These are phyloP conservation scores for Cucurbita moschata DNA, from an alignment of 306 rosid genomes.

Conservation along the genomic window DNA sequence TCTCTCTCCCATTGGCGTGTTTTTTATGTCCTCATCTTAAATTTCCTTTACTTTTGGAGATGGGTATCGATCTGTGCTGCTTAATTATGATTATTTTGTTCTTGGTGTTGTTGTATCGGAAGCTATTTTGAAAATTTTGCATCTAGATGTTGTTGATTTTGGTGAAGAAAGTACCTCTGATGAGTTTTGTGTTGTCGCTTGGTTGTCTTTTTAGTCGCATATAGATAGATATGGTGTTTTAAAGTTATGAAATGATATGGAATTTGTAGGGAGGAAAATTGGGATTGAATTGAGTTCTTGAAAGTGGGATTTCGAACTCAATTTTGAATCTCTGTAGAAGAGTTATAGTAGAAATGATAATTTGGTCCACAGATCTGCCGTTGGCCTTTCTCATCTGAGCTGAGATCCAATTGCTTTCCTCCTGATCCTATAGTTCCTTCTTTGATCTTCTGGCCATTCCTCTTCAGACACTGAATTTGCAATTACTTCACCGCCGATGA, in stretches of 20 bases:
- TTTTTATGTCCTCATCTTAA: neutral
- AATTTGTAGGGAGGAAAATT: neutral
- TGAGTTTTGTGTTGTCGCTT: neutral
- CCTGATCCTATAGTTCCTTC: neutral
- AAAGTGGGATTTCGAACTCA: neutral
- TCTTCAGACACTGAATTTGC: neutral
- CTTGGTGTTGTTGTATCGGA: neutral
- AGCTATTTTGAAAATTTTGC: neutral
- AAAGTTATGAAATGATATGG: neutral
- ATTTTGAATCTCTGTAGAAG: neutral
- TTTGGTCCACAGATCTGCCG: neutral
- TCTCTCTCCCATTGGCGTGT: neutral
- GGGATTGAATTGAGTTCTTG: neutral
- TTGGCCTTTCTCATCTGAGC: neutral
- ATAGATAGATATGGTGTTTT: neutral
- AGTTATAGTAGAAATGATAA: neutral
- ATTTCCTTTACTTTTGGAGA: neutral
- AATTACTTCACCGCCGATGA: neutral
- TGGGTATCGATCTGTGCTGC: neutral
- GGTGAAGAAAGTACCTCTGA: neutral
- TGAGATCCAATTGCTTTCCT: neutral
- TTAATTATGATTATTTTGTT: neutral
- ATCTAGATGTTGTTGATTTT: neutral
- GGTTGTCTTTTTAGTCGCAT: neutral
- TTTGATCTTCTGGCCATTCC: neutral